Conservation (phyloP, 306 rosid genomes). For the Albizia julibrissin region DNA sequence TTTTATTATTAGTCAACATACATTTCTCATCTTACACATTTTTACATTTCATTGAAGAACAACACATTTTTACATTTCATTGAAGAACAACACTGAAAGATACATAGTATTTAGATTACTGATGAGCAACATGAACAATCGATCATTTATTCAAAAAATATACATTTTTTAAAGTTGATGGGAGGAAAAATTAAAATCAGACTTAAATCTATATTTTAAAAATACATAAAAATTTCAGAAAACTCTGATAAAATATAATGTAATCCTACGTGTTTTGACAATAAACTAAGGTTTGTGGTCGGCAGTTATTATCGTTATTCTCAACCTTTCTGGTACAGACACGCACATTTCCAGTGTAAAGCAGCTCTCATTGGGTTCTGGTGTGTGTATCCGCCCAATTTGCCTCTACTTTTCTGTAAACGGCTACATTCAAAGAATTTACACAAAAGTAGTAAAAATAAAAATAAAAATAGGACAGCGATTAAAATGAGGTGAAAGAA, state of each 20-base stretch:
- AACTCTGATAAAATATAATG: neutral
- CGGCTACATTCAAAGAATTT: neutral
- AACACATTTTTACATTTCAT: no score
- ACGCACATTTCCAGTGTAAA: neutral
- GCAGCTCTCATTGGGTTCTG: neutral
- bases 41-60: no score
- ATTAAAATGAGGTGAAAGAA: neutral
- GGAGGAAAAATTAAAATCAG: neutral
- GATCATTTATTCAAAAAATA: no score
- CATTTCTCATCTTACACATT: neutral
- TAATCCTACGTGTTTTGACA: conserved; percentile 2
- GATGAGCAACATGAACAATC: no score
- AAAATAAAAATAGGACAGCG: neutral
- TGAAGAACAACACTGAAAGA: no score
- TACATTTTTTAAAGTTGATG: no score
- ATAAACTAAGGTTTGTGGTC: conserved; percentile 25
- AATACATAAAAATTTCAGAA: neutral
- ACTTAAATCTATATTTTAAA: neutral
- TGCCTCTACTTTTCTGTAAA: neutral
- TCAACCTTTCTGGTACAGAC: conserved; percentile 3
- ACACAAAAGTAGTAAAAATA: neutral
- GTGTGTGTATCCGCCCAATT: neutral
- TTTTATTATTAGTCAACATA: no score
- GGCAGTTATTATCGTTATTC: conserved; percentile 63
- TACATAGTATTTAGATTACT: no score